Base-by-base conservation (phyloP, 2,329 filamentous ascomycete species). In the Pseudopyricularia cyperi region DNA sequence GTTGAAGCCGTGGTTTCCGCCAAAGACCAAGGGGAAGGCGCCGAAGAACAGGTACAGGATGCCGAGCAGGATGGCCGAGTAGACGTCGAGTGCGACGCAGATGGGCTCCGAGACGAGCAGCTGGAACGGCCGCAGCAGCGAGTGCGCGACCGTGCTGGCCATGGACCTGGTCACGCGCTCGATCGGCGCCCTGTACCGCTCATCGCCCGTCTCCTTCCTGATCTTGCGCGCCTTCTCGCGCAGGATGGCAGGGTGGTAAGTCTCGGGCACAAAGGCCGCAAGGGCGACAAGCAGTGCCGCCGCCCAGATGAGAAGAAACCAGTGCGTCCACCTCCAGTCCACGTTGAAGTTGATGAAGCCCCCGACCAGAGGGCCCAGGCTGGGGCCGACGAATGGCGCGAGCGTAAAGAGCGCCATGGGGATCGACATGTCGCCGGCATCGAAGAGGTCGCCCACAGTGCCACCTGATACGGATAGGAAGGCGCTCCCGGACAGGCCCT, bases 31-130 rank as follows among this genome's bases (percentile, higher is more conserved):
- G 5, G 85, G 79, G 60, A 95, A 95, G 0, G 89, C 89, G 19
- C 89, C 89, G 64, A 95, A 94, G 71, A 94, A 95, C 37, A 95
- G 79, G 63, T 95, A 95, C 2, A 95, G 70, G 46, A 95, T 85
- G 5, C 89, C 90, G 7, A 95, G 73, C n/a, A 95, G 71, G 52
- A 96, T 79, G 37, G 89, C 88, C 1, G 87, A 87, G 59, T 90
- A 86, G 22, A 93, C 68, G 66, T 89, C 93, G 26, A 96, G 79
- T 58, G 82, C 81, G 53, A 93, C 71, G 54, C 83, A 87, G 88
- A 95, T 96, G 57, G 87, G 87, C 70, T 95, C 89, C 52, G 87
- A 77, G 49, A 83, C 66, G 52, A 96, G 75, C 6, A 96, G 77
- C 66, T 93, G 79, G 63, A 93, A 86, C 6, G 88, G 88, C n/a